Evolutionary conservation across 306 rosid species (phyloP), one percentile per base, ranked within the genome.

Genomic region (Cucumis hystrix): DNA sequence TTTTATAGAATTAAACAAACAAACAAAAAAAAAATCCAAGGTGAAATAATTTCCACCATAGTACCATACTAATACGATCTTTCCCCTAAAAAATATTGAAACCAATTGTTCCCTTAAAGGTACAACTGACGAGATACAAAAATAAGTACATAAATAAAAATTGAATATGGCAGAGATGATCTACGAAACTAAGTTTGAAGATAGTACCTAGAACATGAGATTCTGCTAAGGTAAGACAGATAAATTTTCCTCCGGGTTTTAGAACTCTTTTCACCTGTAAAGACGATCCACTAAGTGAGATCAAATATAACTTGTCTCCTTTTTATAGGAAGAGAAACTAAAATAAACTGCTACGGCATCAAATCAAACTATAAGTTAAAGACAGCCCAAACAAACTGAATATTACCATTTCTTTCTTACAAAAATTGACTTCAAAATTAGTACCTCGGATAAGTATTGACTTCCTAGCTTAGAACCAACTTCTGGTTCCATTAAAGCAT

Each of bases 401-500:
- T n/a, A 6, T 8, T 43, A 6, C 58, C 20, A 65, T 65, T 65
- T 65, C 23, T 17, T 37, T 35, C 23, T 23, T 35, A 1, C 23
- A 76, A 30, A 63, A 8, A 30, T 39, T 47, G 39, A 67, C 45
- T 25, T 30, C 54, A 4, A 41, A 83, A 62, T 60, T 18, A 62
- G 18, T 54, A 92, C 98, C 98, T 95, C 96, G 0, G 91, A 83
- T 30, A 95, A 84, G 84, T 90, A 95, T 81, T 85, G 90, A 62
- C 78, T 86, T 67, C 98, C 98, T 63, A 95, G 69, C 79, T 85
- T 87, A 16, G 96, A 80, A n/a, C 98, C 98, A 74, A 80, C 86
- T 76, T 92, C 88, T 7, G 98, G 98, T 83, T 95, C 98, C 98
- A 92, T 95, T 55, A 95, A 82, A 79, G 98, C 98, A 82, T 95